These are phyloP conservation scores for Juncus effusus DNA, from an alignment of 176 grass and related monocot species.

Conservation along the genomic window DNA sequence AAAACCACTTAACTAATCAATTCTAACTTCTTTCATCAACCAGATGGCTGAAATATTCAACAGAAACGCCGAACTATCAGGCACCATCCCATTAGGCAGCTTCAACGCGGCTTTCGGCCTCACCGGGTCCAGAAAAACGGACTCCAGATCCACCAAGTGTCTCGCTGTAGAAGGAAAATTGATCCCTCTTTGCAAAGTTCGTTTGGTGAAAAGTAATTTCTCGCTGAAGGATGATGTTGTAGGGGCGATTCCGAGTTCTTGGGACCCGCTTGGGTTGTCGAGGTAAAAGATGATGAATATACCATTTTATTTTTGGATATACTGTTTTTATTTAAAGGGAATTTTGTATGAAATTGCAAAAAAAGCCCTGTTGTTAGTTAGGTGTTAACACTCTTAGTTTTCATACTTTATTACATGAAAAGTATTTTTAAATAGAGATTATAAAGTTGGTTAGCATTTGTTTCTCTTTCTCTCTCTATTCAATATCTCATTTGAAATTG, in stretches of 20 bases:
- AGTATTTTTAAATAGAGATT: too few relatives aligned
- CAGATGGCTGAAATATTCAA: conserved; percentile 69
- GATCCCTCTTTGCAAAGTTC: conserved; percentile 43
- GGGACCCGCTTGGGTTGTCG: conserved; percentile 54
- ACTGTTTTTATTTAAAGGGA: too few relatives aligned
- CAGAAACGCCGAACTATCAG: conserved; percentile 36
- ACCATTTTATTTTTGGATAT: too few relatives aligned
- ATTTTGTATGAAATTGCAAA: too few relatives aligned
- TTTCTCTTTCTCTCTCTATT: too few relatives aligned
- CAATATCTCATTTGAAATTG: too few relatives aligned
- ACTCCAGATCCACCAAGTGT: conserved; percentile 49
- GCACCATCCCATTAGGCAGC: conserved; percentile 44
- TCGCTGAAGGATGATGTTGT: conserved; percentile 42
- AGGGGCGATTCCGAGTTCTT: conserved; percentile 38
- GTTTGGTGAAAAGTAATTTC: conserved; percentile 28
- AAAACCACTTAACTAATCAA: not conserved
- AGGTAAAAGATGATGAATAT: conserved; percentile 33
- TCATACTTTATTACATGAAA: too few relatives aligned
- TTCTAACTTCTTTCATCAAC: conserved; percentile 9
- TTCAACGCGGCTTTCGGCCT: conserved; percentile 59
- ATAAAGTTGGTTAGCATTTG: too few relatives aligned
- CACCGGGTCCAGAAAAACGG: conserved; percentile 50
- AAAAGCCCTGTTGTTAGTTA: too few relatives aligned
- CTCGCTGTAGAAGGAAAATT: conserved; percentile 46
- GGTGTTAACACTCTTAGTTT: too few relatives aligned